These are phyloP conservation scores for Aspergillus sp. DNA, from an alignment of 2,329 filamentous ascomycete species.

Conservation along the genomic window DNA sequence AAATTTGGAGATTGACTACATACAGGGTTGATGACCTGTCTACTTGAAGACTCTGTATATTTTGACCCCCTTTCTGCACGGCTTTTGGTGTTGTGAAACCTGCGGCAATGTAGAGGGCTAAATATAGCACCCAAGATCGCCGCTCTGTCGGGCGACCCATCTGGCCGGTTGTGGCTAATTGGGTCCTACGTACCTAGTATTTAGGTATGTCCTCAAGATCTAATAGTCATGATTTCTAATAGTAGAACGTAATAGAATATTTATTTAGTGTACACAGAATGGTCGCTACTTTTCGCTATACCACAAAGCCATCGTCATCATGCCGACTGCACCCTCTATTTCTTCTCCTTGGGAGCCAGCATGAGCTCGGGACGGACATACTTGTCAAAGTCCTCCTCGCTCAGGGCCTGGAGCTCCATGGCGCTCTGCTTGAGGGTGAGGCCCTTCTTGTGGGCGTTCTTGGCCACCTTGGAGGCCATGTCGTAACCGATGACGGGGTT, in stretches of 20 bases:
- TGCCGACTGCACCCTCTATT: slow-evolving; percentile 42
- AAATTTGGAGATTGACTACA: no score
- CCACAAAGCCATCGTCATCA: slow-evolving; percentile 6
- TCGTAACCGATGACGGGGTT: slow-evolving; percentile 98
- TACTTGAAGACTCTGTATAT: no score
- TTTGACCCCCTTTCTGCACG: no score
- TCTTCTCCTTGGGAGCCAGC: slow-evolving; percentile 76
- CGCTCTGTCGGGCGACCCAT: background rate
- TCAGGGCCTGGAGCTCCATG: slow-evolving; percentile 87
- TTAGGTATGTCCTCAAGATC: no score
- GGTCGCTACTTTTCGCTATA: slow-evolving; percentile 16
- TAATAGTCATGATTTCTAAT: background rate
- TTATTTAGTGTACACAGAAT: slow-evolving; percentile 6
- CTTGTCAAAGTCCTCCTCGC: slow-evolving; percentile 83
- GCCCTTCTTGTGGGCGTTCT: slow-evolving; percentile 99
- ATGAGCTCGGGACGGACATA: slow-evolving; percentile 93
- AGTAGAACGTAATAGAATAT: background rate
- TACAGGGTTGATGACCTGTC: no score
- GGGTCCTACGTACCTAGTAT: no score
- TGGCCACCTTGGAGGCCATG: slow-evolving; percentile 94
- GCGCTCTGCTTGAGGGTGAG: slow-evolving; percentile 90
- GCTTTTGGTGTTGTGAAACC: background rate
- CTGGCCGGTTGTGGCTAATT: background rate
- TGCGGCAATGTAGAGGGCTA: background rate
- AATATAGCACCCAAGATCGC: background rate